phyloP scores from a whole-genome alignment of 257 asterid species.

The Anisodus acutangulus region DNA sequence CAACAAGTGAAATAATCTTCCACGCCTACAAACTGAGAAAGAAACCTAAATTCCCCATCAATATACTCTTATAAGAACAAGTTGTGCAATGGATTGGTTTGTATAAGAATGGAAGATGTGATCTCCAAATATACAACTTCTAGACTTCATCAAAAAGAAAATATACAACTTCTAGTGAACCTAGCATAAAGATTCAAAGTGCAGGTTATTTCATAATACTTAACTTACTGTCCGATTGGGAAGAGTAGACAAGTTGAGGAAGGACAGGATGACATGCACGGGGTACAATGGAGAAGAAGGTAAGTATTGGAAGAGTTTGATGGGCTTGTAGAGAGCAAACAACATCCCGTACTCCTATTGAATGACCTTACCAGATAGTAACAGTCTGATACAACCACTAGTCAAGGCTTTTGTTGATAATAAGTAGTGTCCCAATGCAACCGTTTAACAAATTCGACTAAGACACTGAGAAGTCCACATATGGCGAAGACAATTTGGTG shows the following conservation, averaged over 20 bases:
- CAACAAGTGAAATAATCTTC: not conserved
- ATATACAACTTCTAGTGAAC: constrained; percentile 6
- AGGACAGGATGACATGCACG: not conserved
- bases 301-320: not conserved
- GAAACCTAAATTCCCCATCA: not conserved
- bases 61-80: not conserved
- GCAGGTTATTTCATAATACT: not conserved
- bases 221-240: not conserved
- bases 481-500: not conserved
- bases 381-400: not conserved
- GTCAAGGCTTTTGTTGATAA: constrained; percentile 22
- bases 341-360: not conserved
- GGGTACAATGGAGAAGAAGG: not conserved
- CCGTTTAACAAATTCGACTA: not conserved
- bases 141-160: not conserved
- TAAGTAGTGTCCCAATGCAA: not conserved
- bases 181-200: not conserved
- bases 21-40: not conserved
- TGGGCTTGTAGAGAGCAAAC: not conserved
- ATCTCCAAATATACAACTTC: constrained; percentile 21
- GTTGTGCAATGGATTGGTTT: not conserved
- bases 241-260: not conserved
- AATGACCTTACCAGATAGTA: not conserved
- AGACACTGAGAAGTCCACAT: not conserved
- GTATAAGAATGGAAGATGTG: not conserved